Conservation (phyloP, 345 rosid genomes). For the Rubroshorea leprosula region DNA sequence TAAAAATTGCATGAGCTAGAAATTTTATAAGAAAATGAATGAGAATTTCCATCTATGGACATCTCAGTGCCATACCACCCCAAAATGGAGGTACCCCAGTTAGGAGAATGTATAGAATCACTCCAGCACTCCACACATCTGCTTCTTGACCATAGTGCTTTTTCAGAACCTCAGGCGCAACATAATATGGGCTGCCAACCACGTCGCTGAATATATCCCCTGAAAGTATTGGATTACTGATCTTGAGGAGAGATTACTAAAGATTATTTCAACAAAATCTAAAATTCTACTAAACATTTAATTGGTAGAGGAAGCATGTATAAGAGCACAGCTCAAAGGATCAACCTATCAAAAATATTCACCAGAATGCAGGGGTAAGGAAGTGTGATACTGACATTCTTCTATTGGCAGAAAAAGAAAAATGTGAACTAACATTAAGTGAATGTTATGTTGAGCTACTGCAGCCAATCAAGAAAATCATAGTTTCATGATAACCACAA, state of each 20-base stretch:
- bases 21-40: not conserved
- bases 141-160: slow-evolving; percentile 75
- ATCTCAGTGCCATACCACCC: slow-evolving; percentile 51
- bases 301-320: not conserved
- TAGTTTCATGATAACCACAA: too few species aligned
- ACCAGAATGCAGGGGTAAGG: too few species aligned
- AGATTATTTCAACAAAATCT: not conserved
- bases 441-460: too few species aligned
- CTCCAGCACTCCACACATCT: slow-evolving; percentile 96
- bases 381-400: too few species aligned
- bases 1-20: not conserved
- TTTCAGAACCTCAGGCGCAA: slow-evolving; percentile 77
- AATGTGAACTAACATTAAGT: too few species aligned
- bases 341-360: too few species aligned
- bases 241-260: slow-evolving; percentile 11
- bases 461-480: too few species aligned
- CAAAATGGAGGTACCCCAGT: slow-evolving; percentile 92
- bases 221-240: slow-evolving; percentile 20
- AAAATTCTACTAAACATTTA: not conserved
- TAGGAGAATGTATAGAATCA: slow-evolving; percentile 72
- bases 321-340: not conserved
- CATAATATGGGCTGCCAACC: slow-evolving; percentile 91
- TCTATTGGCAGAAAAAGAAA: too few species aligned
- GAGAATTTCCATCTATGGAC: not conserved
- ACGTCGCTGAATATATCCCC: slow-evolving; percentile 72